These are phyloP conservation scores for Pichia pseudocactophila DNA, from an alignment of 805 yeast genomes.

Conservation along the genomic window DNA sequence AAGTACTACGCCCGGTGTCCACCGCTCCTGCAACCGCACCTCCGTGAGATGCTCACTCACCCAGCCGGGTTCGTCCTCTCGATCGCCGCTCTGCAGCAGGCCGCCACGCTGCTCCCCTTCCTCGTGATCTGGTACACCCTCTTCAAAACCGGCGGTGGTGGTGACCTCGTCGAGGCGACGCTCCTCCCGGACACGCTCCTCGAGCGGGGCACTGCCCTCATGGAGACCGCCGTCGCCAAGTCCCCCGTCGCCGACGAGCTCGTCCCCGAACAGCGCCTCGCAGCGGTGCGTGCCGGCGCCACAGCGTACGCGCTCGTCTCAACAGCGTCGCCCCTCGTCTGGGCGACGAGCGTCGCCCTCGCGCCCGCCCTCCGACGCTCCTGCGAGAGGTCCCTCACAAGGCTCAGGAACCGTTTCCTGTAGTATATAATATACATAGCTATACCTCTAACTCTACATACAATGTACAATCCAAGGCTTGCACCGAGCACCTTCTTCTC, in stretches of 20 bases:
- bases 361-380: too few relatives aligned
- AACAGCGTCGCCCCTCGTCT: too few relatives aligned
- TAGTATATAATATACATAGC: too few relatives aligned
- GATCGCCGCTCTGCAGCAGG: constrained; percentile 42
- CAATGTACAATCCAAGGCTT: constrained; percentile 27
- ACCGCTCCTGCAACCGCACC: constrained; percentile 24
- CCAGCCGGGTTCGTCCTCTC: constrained; percentile 35
- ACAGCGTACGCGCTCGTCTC: too few relatives aligned
- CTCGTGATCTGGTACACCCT: constrained; percentile 39
- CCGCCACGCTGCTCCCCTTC: constrained; percentile 45
- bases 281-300: constrained; percentile 7
- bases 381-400: too few relatives aligned
- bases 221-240: too few relatives aligned
- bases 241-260: too few relatives aligned
- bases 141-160: constrained; percentile 16
- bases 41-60: constrained; percentile 23
- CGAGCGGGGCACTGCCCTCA: constrained; percentile 28
- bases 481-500: constrained; percentile 48
- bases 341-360: too few relatives aligned
- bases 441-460: too few relatives aligned
- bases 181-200: constrained; percentile 39
- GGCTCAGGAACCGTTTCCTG: too few relatives aligned
- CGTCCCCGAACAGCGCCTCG: too few relatives aligned
- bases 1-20: constrained; percentile 27
- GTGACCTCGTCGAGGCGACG: too few relatives aligned